Conservation (phyloP, 805 yeast genomes). For the Cyberlindnera mycetangii region DNA sequence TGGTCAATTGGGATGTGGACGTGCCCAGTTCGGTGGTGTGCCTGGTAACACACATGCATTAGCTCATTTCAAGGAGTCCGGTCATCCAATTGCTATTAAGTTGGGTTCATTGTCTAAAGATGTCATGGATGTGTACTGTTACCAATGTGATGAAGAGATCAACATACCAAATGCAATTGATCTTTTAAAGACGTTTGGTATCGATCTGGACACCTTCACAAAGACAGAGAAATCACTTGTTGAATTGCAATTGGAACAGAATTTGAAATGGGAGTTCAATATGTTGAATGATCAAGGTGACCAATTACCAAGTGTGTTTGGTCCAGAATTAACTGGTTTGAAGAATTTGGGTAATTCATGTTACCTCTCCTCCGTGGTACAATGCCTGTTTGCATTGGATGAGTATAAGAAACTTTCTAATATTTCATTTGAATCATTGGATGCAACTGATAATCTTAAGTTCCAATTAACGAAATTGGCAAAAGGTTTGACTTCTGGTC, state of each 20-base stretch:
- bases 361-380: constrained; percentile 79
- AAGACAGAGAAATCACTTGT: constrained; percentile 87
- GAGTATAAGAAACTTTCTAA: constrained; percentile 27
- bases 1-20: constrained; percentile 92
- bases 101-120: constrained; percentile 82
- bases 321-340: constrained; percentile 78
- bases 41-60: constrained; percentile 95
- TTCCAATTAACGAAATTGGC: constrained; percentile 77
- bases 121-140: constrained; percentile 86
- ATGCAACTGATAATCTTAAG: constrained; percentile 47
- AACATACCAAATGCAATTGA: constrained; percentile 57
- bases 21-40: constrained; percentile 89
- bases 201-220: constrained; percentile 49
- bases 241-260: constrained; percentile 90
- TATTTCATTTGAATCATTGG: constrained; percentile 39
- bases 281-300: constrained; percentile 72
- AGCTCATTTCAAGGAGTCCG: constrained; percentile 54
- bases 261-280: constrained; percentile 88
- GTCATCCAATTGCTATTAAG: constrained; percentile 85
- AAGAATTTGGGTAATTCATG: constrained; percentile 92
- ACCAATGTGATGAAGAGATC: constrained; percentile 85
- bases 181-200: constrained; percentile 58
- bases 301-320: constrained; percentile 61
- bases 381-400: constrained; percentile 51
- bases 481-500: constrained; percentile 74